A percentile compares a stretch with the other conserved stretches of the same genome.
phyloP scores from a whole-genome alignment of 2,329 filamentous ascomycete genomes.

The Meredithiella fracta region DNA sequence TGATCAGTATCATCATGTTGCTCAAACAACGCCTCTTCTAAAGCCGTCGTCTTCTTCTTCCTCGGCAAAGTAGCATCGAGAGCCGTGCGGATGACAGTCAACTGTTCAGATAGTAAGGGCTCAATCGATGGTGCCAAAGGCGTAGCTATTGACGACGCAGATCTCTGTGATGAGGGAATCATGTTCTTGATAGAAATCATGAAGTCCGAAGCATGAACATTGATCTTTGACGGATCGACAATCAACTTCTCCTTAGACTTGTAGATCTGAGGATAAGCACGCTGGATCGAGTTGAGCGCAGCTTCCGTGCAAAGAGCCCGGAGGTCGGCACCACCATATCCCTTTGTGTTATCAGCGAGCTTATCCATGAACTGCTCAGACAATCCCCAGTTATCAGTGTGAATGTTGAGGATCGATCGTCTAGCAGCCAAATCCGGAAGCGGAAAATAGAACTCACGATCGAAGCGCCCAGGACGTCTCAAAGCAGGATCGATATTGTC shows the following conservation, averaged over 20 bases:
- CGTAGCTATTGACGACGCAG: conserved; percentile 66
- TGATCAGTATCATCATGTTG: conserved; percentile 66
- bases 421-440: conserved; percentile 68
- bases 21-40: conserved; percentile 88
- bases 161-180: conserved; percentile 83
- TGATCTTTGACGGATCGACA: conserved; percentile 71
- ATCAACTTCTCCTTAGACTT: conserved; percentile 74
- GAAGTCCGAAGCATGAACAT: conserved; percentile 82
- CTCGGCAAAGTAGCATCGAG: conserved; percentile 67
- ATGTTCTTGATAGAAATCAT: conserved; percentile 96
- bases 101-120: conserved; percentile 59
- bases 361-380: conserved; percentile 63
- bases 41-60: conserved; percentile 69
- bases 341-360: conserved; percentile 78
- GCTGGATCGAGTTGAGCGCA: conserved; percentile 84
- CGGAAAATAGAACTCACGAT: conserved; percentile 96
- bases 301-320: conserved; percentile 91
- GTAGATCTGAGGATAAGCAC: conserved; percentile 94
- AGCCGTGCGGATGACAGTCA: conserved; percentile 49
- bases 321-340: conserved; percentile 89
- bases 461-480: conserved; percentile 82
- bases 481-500: conserved; percentile 96
- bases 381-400: conserved; percentile 86
- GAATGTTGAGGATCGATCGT: conserved; percentile 80
- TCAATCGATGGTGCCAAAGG: conserved; percentile 66